Percentiles rank a stretch among this genome's conserved stretches.
Conservation (phyloP, 2,329 filamentous ascomycete species). For the Dryadomyces quercus-mongolicae region DNA sequence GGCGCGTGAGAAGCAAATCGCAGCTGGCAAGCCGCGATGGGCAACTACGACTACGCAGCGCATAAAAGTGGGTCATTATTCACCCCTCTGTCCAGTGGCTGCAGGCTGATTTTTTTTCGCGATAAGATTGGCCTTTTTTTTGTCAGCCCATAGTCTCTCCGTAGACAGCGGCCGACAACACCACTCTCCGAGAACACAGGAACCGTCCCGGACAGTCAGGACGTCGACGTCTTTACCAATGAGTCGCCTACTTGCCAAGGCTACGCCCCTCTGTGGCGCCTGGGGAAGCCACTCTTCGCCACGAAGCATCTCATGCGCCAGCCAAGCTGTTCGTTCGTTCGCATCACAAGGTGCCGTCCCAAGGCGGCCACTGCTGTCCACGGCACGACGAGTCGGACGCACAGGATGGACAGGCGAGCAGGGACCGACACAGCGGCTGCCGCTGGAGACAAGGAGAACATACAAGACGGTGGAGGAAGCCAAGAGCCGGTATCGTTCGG, state of each 20-base stretch:
- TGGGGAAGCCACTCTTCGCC: conserved; percentile 4
- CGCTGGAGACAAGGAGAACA: conserved; percentile 22
- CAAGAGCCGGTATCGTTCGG: conserved; percentile 44
- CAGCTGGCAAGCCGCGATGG: not conserved
- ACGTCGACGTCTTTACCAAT: too few species aligned
- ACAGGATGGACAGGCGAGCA: conserved; percentile 12
- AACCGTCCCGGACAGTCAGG: too few species aligned
- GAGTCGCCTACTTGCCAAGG: conserved; percentile 7
- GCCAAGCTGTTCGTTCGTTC: not conserved
- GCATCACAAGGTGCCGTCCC: not conserved
- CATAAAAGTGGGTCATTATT: not conserved
- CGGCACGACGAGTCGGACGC: conserved; percentile 1
- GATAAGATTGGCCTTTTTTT: not conserved
- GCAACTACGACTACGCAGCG: not conserved
- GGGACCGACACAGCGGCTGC: conserved; percentile 13
- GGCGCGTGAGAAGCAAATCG: not conserved
- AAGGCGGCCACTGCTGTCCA: not conserved
- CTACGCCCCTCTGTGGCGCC: conserved; percentile 7
- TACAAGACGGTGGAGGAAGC: conserved; percentile 47
- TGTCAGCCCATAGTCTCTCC: not conserved
- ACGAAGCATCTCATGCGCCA: too few species aligned
- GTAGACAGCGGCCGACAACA: not conserved
- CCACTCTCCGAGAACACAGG: not conserved
- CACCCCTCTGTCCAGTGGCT: not conserved
- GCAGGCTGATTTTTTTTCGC: not conserved